Base-by-base conservation (phyloP, 805 yeast species). In the Yarrowia yakushimensis region DNA sequence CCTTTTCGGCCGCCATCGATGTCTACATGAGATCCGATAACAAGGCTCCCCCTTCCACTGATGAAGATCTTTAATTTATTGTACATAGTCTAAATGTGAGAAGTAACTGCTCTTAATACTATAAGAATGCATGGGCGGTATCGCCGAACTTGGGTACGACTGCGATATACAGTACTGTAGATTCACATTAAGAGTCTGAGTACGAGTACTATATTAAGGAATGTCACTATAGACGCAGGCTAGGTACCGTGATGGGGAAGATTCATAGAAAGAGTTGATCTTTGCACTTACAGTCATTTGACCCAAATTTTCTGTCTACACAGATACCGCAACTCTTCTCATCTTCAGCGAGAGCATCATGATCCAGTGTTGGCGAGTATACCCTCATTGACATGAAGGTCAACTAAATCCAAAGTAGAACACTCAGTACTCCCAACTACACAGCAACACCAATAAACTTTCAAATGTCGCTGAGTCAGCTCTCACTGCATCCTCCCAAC, bases 21-120 rank as follows among this genome's bases (percentile, higher is more conserved):
- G 72, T 88, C 67, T 92, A 92, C 69, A 81, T 92, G 87, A 82
- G 92, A 68, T 84, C 88, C 68, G 97, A 91, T 67, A 81, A 86
- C 71, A 85, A 86, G 3, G 82, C 82, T 52, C 97, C 98, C 23
- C 97, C 98, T 18, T 72, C 79, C 50, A 86, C 88, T 70, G 98
- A 94, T 76, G 94, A 91, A 74, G 96, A 91, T 41, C 61, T 55
- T 41, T 55, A 55, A 55, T 55, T 55, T 55, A 55, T 55, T 55
- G 61, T 55, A 55, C 61, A 55, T 55, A 55, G 61, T 52, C 59
- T 45, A 45, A 45, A 45, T 13, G 52, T 45, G 52, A 45, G 52
- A 45, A 45, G 52, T 27, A 28, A 42, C 48, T 27, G 50, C 10
- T 43, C 7, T 17, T 13, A 18, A 3, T 33, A 10, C 39, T n/a